Percentiles rank a stretch among this genome's conserved stretches.
Evolutionary conservation across 2,329 filamentous ascomycete genomes (phyloP).

Genomic region (Albifimbria verrucaria): DNA sequence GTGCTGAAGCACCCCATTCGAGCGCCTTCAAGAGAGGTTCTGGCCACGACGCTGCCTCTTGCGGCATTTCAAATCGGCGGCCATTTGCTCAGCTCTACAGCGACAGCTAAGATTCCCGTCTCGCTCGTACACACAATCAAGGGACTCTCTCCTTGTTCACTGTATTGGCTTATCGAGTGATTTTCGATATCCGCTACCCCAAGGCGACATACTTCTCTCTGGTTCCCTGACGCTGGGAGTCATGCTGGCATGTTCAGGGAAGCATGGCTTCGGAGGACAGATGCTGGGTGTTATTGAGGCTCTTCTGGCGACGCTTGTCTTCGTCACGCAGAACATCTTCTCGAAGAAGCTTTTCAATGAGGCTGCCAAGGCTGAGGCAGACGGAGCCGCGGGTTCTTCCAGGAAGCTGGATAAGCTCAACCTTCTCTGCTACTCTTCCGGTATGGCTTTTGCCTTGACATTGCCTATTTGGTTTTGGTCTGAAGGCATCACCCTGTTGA

Average conservation of each 20-base stretch:
- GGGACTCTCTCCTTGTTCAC: constrained; percentile 94
- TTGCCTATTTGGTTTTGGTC: constrained; percentile 90
- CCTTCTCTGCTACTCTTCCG: constrained; percentile 93
- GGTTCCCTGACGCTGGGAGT: constrained; percentile 93
- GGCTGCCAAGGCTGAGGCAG: constrained; percentile 77
- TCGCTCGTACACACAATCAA: constrained; percentile 98
- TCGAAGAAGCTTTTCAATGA: constrained; percentile 98
- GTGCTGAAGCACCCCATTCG: constrained; percentile 83
- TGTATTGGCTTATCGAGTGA: constrained; percentile 83
- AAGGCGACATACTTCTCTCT: constrained; percentile 83
- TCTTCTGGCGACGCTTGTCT: constrained; percentile 85
- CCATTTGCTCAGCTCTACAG: constrained; percentile 89
- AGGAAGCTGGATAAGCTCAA: constrained; percentile 96
- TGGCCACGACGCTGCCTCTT: constrained; percentile 84
- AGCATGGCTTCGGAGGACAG: constrained; percentile 73
- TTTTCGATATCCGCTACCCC: constrained; percentile 88
- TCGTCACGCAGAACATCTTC: constrained; percentile 97
- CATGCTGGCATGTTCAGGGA: constrained; percentile 90
- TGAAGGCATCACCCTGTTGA: constrained; percentile 75
- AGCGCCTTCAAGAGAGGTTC: constrained; percentile 73
- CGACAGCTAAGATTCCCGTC: constrained; percentile 91
- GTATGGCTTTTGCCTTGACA: constrained; percentile 84
- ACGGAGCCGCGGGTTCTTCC: constrained; percentile 58
- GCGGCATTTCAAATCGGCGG: constrained; percentile 91
- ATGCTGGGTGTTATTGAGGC: constrained; percentile 87